These are phyloP conservation scores for Ottelia alismoides DNA, from an alignment of 106 monocot genomes.

Conservation along the genomic window DNA sequence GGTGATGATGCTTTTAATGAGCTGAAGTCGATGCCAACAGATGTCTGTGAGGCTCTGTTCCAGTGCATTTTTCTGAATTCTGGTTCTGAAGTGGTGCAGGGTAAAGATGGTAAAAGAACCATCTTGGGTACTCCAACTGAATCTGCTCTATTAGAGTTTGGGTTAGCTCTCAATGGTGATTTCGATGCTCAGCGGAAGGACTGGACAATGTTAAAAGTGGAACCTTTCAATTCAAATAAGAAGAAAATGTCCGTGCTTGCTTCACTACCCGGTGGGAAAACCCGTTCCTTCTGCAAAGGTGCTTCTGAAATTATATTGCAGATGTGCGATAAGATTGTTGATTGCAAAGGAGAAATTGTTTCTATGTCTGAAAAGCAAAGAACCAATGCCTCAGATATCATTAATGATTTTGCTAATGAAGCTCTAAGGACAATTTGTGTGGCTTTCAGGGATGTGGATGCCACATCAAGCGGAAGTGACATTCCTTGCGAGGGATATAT, in stretches of 20 bases:
- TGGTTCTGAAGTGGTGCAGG: constrained; percentile 59
- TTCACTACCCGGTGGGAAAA: constrained; percentile 34
- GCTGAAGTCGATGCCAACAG: constrained; percentile 33
- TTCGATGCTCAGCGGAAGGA: constrained; percentile 25
- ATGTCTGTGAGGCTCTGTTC: constrained; percentile 29
- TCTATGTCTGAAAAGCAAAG: constrained; percentile 37
- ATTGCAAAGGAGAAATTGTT: constrained; percentile 37
- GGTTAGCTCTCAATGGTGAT: constrained; percentile 41
- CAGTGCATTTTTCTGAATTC: constrained; percentile 69
- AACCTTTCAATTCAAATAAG: constrained; percentile 81
- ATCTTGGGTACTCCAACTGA: constrained; percentile 85
- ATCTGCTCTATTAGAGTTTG: constrained; percentile 74
- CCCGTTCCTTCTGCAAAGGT: constrained; percentile 73
- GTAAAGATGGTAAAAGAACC: constrained; percentile 41
- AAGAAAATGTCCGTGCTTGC: constrained; percentile 83
- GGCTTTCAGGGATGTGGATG: constrained; percentile 56
- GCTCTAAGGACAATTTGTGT: constrained; percentile 77
- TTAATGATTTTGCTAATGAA: constrained; percentile 63
- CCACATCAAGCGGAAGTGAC: constrained; percentile 17
- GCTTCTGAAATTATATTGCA: constrained; percentile 71
- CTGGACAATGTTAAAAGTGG: constrained; percentile 55
- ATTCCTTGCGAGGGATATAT: constrained; percentile 64
- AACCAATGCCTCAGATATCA: constrained; percentile 29
- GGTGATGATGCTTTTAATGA: constrained; percentile 22
- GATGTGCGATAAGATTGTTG: constrained; percentile 54